Evolutionary conservation across 441 rosid genomes (phyloP).

Genomic region (Corymbia calophylla): DNA sequence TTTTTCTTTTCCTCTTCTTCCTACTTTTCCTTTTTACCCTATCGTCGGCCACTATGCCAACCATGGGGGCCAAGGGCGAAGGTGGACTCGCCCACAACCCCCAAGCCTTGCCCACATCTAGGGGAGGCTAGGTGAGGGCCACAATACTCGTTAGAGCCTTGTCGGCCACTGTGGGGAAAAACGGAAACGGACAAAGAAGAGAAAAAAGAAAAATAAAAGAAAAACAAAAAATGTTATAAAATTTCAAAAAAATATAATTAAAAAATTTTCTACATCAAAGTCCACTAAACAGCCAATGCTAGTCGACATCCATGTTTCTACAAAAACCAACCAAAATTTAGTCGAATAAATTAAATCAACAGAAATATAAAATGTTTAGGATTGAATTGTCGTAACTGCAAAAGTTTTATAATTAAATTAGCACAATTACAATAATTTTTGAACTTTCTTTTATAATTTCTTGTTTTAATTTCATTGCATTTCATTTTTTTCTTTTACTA

Average conservation of each 20-base stretch:
- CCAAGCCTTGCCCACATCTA: background rate
- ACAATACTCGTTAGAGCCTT: background rate
- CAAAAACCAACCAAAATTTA: too few species aligned
- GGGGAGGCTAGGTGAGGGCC: background rate
- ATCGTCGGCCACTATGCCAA: too few species aligned
- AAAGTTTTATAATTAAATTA: accelerated
- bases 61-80: too few species aligned
- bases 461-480: too few species aligned
- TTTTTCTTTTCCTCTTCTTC: background rate
- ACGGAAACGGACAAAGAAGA: background rate
- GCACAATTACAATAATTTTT: accelerated
- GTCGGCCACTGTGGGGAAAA: background rate
- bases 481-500: background rate
- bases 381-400: too few species aligned
- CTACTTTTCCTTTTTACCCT: background rate
- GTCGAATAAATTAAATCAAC: accelerated
- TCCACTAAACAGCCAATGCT: too few species aligned
- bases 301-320: accelerated
- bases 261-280: background rate
- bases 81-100: too few species aligned
- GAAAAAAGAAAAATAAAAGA: background rate
- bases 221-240: too few species aligned
- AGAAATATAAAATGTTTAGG: too few species aligned
- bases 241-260: too few species aligned
- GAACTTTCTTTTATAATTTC: too few species aligned